These are phyloP conservation scores for Ustilago esculenta DNA, from an alignment of 1,284 basidiomycete species.

Conservation along the genomic window DNA sequence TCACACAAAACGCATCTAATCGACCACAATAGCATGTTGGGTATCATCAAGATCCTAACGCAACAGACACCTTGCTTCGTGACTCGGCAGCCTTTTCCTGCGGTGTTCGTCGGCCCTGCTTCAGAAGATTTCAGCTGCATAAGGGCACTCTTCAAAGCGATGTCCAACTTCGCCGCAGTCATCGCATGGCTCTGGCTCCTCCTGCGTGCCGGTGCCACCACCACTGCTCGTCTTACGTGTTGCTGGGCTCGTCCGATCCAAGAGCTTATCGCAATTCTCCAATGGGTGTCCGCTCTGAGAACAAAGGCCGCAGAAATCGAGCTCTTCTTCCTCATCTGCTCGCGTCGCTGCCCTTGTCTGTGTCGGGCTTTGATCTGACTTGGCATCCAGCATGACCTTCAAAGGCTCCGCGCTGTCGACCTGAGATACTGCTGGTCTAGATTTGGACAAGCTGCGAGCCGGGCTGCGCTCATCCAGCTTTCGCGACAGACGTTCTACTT, in stretches of 20 bases:
- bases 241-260: not conserved
- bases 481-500: conserved; percentile 45
- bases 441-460: conserved; percentile 1
- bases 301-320: conserved; percentile 47
- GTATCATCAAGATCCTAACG: too few species aligned
- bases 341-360: not conserved
- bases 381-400: too few species aligned
- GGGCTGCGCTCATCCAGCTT: conserved; percentile 29
- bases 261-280: conserved; percentile 31
- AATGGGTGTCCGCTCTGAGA: conserved; percentile 37
- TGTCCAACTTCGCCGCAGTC: conserved; percentile 55
- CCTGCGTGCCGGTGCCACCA: conserved; percentile 7
- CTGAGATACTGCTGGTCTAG: not conserved
- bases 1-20: too few species aligned
- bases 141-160: conserved; percentile 52
- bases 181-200: conserved; percentile 45
- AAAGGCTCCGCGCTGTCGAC: not conserved
- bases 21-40: too few species aligned
- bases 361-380: too few species aligned
- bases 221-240: not conserved
- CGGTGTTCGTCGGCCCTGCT: not conserved
- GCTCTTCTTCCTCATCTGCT: conserved; percentile 39
- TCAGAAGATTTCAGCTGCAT: conserved; percentile 54
- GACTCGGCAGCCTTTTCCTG: too few species aligned
- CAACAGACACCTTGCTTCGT: too few species aligned